Evolutionary conservation across 2,329 filamentous ascomycete genomes (phyloP), one percentile per base, ranked within the genome.

Genomic region (Aspergillus sp.): DNA sequence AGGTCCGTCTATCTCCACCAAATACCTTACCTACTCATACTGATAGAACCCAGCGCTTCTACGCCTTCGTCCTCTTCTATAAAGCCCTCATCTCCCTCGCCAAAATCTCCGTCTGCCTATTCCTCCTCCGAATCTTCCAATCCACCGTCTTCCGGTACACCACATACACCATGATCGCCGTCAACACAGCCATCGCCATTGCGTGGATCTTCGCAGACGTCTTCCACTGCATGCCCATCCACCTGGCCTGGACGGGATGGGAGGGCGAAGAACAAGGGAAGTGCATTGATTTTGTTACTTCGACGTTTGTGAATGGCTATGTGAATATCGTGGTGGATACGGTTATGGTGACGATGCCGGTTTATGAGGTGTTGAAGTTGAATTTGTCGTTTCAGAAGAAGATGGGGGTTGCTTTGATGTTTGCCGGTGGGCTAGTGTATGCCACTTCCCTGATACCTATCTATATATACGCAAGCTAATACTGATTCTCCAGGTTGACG

Each of bases 41-140:
- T 32, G 13, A 19, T 19, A 11, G n/a, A 13, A 38, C 26, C 8
- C 33, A 56, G 47, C 38, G 34, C 37, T 57, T 57, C 39, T 52
- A 48, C 31, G 42, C 43, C 6, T 52, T 52, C 19, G 51, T 49
- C 12, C 35, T 57, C 11, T 27, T 43, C 29, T 57, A 57, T 42
- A 57, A 57, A 42, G 33, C 40, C 6, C 45, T 50, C 12, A 57
- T 57, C 29, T 57, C 54, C 5, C 54, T 57, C 3, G 49, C 49
- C 7, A 57, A 57, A 32, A 57, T 57, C 19, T 57, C 54, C 8
- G 53, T 57, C 5, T 52, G 53, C 32, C 50, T 57, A 3, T 57
- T 57, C 41, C 41, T 57, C 3, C 44, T 56, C 7, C 51, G 53
- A 13, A 57, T 57, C 33, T 57, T 57, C 42, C 45, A 50, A 26